Conservation (phyloP, 805 yeast species). For the Pichia nakasei region DNA sequence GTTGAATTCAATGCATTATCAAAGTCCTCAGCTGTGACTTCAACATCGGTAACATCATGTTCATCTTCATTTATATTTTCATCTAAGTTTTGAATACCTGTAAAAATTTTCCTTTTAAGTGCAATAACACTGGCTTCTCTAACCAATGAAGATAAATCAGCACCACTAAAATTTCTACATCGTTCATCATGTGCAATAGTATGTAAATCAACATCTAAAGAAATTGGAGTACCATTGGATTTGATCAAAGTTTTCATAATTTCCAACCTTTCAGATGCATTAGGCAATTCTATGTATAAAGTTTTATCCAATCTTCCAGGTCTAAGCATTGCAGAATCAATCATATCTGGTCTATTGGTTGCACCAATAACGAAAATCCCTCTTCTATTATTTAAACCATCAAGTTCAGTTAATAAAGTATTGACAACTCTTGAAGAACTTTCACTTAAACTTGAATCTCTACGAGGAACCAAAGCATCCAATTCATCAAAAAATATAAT, state of each 20-base stretch:
- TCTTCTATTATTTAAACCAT: conserved; percentile 85
- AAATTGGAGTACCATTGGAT: conserved; percentile 70
- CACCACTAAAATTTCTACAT: conserved; percentile 90
- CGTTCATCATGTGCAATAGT: conserved; percentile 64
- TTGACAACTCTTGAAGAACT: conserved; percentile 90
- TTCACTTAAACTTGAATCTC: conserved; percentile 84
- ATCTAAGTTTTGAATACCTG: conserved; percentile 38
- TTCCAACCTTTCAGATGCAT: conserved; percentile 66
- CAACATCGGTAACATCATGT: conserved; percentile 24
- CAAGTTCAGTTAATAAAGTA: conserved; percentile 87
- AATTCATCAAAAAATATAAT: conserved; percentile 92
- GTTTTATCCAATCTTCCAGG: conserved; percentile 96
- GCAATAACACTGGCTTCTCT: conserved; percentile 93
- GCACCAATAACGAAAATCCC: conserved; percentile 96
- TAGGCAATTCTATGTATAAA: conserved; percentile 82
- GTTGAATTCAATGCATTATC: conserved; percentile 61
- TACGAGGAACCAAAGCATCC: conserved; percentile 91
- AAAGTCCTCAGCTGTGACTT: conserved; percentile 62
- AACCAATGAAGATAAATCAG: conserved; percentile 85
- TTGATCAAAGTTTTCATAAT: conserved; percentile 69
- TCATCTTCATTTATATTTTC: conserved; percentile 25
- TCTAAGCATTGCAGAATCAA: conserved; percentile 95
- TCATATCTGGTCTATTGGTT: conserved; percentile 96
- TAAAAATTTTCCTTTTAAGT: conserved; percentile 64
- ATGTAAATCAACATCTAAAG: conserved; percentile 48